A percentile compares a stretch with the other conserved stretches of the same genome.
phyloP scores from a whole-genome alignment of 139 green algal species.

The Ostreobium quekettii region DNA sequence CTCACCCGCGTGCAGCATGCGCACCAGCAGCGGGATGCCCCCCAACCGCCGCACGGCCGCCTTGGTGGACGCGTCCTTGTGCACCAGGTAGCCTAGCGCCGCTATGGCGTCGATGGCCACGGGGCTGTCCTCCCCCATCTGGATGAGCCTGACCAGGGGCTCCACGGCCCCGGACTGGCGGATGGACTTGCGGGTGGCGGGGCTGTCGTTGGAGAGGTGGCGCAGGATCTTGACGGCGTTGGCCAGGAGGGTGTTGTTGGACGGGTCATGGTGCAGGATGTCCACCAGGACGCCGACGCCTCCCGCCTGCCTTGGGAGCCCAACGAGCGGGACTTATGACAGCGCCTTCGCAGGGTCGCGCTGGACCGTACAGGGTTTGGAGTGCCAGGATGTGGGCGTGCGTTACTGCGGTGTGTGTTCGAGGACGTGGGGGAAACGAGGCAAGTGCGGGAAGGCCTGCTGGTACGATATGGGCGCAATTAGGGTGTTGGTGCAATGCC shows the following conservation, averaged over 20 bases:
- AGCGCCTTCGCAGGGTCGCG: too few relatives aligned
- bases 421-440: too few relatives aligned
- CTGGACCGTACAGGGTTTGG: too few relatives aligned
- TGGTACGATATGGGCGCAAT: too few relatives aligned
- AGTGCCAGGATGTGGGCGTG: too few relatives aligned
- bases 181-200: slow-evolving; percentile 8
- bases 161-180: background rate
- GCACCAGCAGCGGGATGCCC: slow-evolving; percentile 11
- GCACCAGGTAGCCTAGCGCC: slow-evolving; percentile 14
- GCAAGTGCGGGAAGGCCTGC: too few relatives aligned
- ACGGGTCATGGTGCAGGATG: background rate
- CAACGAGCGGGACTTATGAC: too few relatives aligned
- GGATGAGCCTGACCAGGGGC: background rate
- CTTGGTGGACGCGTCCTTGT: slow-evolving; percentile 10
- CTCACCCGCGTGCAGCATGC: slow-evolving; percentile 14
- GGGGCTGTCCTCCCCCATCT: background rate
- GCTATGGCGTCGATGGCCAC: slow-evolving; percentile 11
- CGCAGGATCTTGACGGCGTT: background rate
- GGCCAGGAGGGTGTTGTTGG: background rate
- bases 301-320: slow-evolving; percentile 5
- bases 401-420: too few relatives aligned
- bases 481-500: too few relatives aligned
- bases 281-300: slow-evolving; percentile 3
- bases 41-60: slow-evolving; percentile 12
- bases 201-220: slow-evolving; percentile 12